Evolutionary conservation across 768 basidiomycete genomes (phyloP).

Genomic region (Brasilioporus rufonigricans): DNA sequence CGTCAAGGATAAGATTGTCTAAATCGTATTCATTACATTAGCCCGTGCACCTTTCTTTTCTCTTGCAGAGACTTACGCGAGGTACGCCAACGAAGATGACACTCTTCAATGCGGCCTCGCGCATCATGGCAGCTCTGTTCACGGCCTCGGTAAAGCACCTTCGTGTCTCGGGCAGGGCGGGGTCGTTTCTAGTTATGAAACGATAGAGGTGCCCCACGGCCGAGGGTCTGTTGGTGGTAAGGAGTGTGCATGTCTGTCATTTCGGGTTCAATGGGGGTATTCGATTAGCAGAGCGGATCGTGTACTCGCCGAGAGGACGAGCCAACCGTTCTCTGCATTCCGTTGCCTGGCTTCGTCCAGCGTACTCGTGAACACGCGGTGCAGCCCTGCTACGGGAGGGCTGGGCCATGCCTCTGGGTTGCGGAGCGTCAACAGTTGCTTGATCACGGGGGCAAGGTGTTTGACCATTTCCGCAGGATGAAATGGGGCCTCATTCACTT

Average conservation of each 20-base stretch:
- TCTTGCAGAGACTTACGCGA: slow-evolving; percentile 49
- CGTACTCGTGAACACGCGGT: slow-evolving; percentile 57
- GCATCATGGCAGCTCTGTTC: slow-evolving; percentile 78
- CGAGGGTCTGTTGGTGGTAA: slow-evolving; percentile 79
- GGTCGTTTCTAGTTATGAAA: slow-evolving; percentile 59
- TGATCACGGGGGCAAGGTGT: slow-evolving; percentile 62
- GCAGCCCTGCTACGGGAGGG: slow-evolving; percentile 53
- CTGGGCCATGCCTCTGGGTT: slow-evolving; percentile 58
- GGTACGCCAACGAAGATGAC: slow-evolving; percentile 87
- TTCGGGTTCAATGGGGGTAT: slow-evolving; percentile 28
- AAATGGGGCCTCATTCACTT: not conserved
- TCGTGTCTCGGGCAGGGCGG: slow-evolving; percentile 39
- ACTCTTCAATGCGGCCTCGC: slow-evolving; percentile 88
- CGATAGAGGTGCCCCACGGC: slow-evolving; percentile 79
- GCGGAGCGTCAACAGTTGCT: slow-evolving; percentile 67
- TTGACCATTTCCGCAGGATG: slow-evolving; percentile 31
- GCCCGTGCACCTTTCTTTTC: not conserved
- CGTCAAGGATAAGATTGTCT: slow-evolving; percentile 83
- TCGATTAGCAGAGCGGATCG: slow-evolving; percentile 10
- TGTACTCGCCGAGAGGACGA: slow-evolving; percentile 66
- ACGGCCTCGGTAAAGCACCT: slow-evolving; percentile 53
- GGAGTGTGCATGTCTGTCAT: slow-evolving; percentile 74
- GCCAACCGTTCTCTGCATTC: slow-evolving; percentile 75
- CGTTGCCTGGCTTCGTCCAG: slow-evolving; percentile 60
- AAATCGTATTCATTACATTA: slow-evolving; percentile 13